Base-by-base conservation (phyloP, 2,329 filamentous ascomycete species). In the Diaporthe caulivora region DNA sequence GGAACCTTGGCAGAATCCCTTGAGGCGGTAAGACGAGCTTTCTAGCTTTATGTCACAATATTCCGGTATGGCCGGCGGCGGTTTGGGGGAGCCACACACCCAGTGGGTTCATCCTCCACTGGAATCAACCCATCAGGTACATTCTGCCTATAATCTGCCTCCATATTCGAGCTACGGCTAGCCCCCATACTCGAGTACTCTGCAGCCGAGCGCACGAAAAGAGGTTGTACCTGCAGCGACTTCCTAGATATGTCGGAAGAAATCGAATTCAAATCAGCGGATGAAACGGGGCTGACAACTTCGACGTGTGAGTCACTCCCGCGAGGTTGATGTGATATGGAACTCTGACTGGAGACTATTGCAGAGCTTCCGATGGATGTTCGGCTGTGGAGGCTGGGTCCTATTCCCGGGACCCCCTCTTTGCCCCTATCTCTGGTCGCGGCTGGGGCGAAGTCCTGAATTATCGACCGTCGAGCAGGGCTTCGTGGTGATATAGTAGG, bases 1-100 rank as follows among this genome's bases (percentile, higher is more conserved):
- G 9, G 88, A 88, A 1, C 88, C 88, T 26, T 86, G 84, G 55
- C 89, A 91, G 76, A 90, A 89, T 1, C 88, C 88, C 71, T 88
- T 89, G 49, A 87, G 81, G 13, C 85, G 80, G 65, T 87, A 85
- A 75, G 89, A 90, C 0, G 88, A 89, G 76, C 87, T 88, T 13
- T 80, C 76, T 0, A 81, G 78, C 2, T 80, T 84, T 47, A 90
- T 87, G 8, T 77, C 83, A 76, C 84, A 86, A 58, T 86, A 84
- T 77, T 69, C 78, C 76, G 47, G 73, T 69, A 40, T 75, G 74
- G 37, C 78, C 77, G 70, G 53, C 34, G 58, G 76, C 11, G 74
- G 75, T 71, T 65, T 18, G 7, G 2, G 18, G 62, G 51, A 75
- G 75, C 13, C 60, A 72, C 21, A 15, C 68, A 76, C 31, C 70